These are phyloP conservation scores for Wallacemonas sp. DNA, from an alignment of 208 protist genomes.

Conservation along the genomic window DNA sequence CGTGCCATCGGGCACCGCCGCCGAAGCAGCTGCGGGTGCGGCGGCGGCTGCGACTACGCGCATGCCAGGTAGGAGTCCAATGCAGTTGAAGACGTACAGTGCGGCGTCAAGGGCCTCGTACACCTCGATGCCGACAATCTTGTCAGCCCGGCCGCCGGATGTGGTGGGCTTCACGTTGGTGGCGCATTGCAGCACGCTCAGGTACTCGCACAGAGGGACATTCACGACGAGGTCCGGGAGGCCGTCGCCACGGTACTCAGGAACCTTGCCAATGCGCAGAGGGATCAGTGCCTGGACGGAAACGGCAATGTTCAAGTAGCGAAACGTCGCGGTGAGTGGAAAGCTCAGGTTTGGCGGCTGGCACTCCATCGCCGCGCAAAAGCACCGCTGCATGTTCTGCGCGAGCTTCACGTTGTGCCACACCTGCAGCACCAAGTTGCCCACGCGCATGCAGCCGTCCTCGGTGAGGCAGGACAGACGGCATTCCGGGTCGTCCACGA, in stretches of 20 bases:
- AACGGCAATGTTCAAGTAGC: conserved; percentile 47
- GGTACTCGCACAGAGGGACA: conserved; percentile 49
- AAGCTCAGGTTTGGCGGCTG: conserved; percentile 29
- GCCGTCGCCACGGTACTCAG: conserved; percentile 40
- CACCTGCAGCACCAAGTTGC: conserved; percentile 52
- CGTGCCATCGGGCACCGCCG: not conserved
- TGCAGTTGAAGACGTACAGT: conserved; percentile 47
- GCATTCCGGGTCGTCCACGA: not conserved
- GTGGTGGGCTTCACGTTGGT: conserved; percentile 37
- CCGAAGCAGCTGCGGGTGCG: not conserved
- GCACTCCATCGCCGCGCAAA: conserved; percentile 35
- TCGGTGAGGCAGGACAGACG: not conserved
- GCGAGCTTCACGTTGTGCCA: conserved; percentile 52
- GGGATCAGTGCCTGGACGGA: conserved; percentile 51
- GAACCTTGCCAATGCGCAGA: conserved; percentile 26
- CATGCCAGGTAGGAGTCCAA: conserved; percentile 50
- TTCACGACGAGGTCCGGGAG: conserved; percentile 25
- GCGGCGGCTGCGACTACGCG: not conserved
- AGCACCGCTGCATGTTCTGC: conserved; percentile 57
- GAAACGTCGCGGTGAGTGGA: conserved; percentile 62
- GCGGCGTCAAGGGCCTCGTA: conserved; percentile 50
- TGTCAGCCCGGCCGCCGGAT: conserved; percentile 5
- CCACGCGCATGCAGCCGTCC: conserved; percentile 32
- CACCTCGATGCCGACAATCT: conserved; percentile 42
- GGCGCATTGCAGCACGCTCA: conserved; percentile 37